Evolutionary conservation across 1,284 basidiomycete species (phyloP).

Genomic region (Phellopilus nigrolimitatus): DNA sequence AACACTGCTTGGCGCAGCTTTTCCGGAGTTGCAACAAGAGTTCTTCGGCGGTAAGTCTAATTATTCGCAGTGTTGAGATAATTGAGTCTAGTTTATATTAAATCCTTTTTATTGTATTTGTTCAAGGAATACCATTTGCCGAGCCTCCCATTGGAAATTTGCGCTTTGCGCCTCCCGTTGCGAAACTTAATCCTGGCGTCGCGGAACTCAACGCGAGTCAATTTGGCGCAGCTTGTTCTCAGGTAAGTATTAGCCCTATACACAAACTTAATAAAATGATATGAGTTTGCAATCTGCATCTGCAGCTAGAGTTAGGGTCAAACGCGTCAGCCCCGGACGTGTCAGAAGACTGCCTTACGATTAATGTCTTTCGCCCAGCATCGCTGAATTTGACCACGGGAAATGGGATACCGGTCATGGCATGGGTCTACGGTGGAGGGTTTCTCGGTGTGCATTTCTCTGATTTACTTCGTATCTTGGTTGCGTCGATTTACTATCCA

Average conservation of each 20-base stretch:
- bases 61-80: background rate
- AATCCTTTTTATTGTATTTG: constrained; percentile 21
- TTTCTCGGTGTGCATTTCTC: constrained; percentile 13
- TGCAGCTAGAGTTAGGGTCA: background rate
- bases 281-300: no score
- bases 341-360: constrained; percentile 44
- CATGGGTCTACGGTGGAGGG: constrained; percentile 30
- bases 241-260: constrained; percentile 29
- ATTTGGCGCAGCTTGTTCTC: constrained; percentile 58
- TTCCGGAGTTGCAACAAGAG: constrained; percentile 4
- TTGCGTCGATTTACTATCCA: no score
- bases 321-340: constrained; percentile 1
- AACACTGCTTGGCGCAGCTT: background rate
- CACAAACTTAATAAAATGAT: background rate
- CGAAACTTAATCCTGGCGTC: constrained; percentile 35
- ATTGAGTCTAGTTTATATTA: background rate
- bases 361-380: constrained; percentile 43
- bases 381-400: constrained; percentile 25
- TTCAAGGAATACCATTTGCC: constrained; percentile 65
- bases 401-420: constrained; percentile 34
- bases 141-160: constrained; percentile 49
- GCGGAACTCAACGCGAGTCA: constrained; percentile 38
- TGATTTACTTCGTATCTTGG: no score
- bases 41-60: constrained; percentile 7
- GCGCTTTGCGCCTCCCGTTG: constrained; percentile 54